These are phyloP conservation scores for Pichia membranifaciens DNA, from an alignment of 805 yeast species.

Conservation along the genomic window DNA sequence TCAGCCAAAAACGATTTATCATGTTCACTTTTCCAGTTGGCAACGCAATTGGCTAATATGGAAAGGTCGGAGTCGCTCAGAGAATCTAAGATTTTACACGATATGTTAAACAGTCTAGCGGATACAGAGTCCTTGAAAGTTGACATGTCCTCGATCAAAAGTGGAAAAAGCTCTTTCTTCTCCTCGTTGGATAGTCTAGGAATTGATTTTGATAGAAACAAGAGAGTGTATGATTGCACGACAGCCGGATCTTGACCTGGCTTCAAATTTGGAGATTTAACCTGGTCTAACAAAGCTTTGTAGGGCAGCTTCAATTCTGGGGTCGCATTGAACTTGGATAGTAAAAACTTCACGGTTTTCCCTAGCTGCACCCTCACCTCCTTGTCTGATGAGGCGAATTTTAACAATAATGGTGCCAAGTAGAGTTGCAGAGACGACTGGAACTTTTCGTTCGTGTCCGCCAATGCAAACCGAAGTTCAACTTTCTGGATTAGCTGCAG, in stretches of 20 bases:
- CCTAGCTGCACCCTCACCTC: constrained; percentile 59
- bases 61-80: background rate
- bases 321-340: constrained; percentile 59
- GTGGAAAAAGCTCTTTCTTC: constrained; percentile 40
- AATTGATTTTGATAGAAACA: constrained; percentile 64
- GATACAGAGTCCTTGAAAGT: constrained; percentile 23
- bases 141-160: constrained; percentile 42
- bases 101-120: constrained; percentile 57
- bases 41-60: constrained; percentile 23
- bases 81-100: constrained; percentile 44
- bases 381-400: constrained; percentile 64
- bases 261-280: constrained; percentile 45
- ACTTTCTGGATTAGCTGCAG: constrained; percentile 64
- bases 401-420: constrained; percentile 71
- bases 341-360: constrained; percentile 58
- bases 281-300: constrained; percentile 56
- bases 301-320: constrained; percentile 57
- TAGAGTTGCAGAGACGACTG: constrained; percentile 55
- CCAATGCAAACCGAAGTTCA: constrained; percentile 74
- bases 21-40: constrained; percentile 32
- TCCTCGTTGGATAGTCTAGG: constrained; percentile 42
- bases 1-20: constrained; percentile 43
- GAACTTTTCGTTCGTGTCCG: constrained; percentile 60
- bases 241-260: constrained; percentile 38
- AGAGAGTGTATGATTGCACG: constrained; percentile 56